Percentiles rank a stretch among this genome's conserved stretches.
phyloP scores from a whole-genome alignment of 1,139 yeast genomes.

The Yamadazyma spencermartinsiae region DNA sequence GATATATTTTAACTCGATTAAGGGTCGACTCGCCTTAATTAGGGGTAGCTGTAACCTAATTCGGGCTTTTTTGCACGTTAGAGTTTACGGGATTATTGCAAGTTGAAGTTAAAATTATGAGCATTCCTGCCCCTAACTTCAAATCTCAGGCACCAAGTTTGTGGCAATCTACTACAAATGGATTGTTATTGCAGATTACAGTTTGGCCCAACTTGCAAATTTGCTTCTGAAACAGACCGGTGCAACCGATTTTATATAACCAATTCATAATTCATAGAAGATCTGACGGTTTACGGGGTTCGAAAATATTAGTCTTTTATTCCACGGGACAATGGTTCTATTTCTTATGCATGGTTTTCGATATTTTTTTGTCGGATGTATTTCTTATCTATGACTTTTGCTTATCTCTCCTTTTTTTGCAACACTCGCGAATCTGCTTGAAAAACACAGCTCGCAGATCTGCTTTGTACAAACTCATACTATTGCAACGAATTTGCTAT shows the following conservation, averaged over 20 bases:
- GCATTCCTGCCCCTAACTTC: background rate
- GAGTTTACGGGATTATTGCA: background rate
- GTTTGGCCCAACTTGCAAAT: background rate
- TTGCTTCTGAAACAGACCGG: background rate
- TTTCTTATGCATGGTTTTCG: too few relatives aligned
- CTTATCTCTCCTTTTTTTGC: background rate
- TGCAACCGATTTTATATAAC: too few relatives aligned
- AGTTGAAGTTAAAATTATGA: background rate
- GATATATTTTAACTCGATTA: background rate
- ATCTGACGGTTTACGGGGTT: too few relatives aligned
- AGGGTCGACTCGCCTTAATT: background rate
- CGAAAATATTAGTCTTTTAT: too few relatives aligned
- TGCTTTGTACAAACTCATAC: background rate
- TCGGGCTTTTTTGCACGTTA: background rate
- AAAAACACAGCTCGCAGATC: too few relatives aligned
- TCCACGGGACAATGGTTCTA: background rate
- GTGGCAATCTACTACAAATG: background rate
- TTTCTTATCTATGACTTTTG: background rate
- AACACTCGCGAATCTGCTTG: background rate
- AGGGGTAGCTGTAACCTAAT: background rate
- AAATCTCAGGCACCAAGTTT: background rate
- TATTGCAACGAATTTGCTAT: constrained; percentile 6
- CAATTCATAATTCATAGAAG: too few relatives aligned
- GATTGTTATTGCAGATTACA: background rate
- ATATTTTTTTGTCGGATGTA: too few relatives aligned